A percentile compares a stretch with the other conserved stretches of the same genome.
Evolutionary conservation across 108 stramenopile species (phyloP).

Genomic region (Licmophora abbreviata): DNA sequence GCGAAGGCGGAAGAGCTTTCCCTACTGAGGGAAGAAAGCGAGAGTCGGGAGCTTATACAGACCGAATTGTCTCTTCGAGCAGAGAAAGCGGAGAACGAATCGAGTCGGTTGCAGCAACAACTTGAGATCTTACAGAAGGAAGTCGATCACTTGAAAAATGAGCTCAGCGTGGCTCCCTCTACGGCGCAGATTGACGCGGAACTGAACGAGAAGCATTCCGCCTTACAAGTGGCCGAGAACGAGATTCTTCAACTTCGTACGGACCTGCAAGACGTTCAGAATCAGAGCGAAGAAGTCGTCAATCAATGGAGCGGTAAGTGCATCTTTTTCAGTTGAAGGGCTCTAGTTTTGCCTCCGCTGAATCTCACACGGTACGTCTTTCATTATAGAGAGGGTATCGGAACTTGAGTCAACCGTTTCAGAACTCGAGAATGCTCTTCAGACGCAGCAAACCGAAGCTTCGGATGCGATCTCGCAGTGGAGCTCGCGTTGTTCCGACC

Average conservation of each 20-base stretch:
- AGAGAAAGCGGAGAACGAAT: too few relatives aligned
- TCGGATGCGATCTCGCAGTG: slow-evolving; percentile 54
- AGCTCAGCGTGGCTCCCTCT: too few relatives aligned
- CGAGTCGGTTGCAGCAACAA: too few relatives aligned
- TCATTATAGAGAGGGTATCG: too few relatives aligned
- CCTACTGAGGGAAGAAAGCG: too few relatives aligned
- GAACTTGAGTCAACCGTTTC: slow-evolving; percentile 36
- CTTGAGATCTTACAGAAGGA: too few relatives aligned
- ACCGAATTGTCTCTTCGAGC: too few relatives aligned
- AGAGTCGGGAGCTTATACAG: too few relatives aligned
- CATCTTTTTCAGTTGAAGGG: slow-evolving; percentile 43
- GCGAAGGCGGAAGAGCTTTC: too few relatives aligned
- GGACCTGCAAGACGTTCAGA: background rate
- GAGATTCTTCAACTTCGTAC: background rate
- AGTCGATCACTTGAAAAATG: too few relatives aligned
- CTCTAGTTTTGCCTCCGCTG: too few relatives aligned
- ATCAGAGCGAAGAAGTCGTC: slow-evolving; percentile 14
- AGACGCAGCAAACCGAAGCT: slow-evolving; percentile 41
- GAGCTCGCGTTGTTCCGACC: slow-evolving; percentile 40
- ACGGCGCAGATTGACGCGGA: slow-evolving; percentile 2
- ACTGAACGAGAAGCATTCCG: slow-evolving; percentile 6
- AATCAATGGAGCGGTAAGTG: slow-evolving; percentile 19
- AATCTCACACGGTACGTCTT: too few relatives aligned
- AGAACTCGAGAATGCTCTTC: slow-evolving; percentile 15
- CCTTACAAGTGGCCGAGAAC: slow-evolving; percentile 5